Conservation (phyloP, 139 green algal genomes). For the Auxenochlorella pyrenoidosa region DNA sequence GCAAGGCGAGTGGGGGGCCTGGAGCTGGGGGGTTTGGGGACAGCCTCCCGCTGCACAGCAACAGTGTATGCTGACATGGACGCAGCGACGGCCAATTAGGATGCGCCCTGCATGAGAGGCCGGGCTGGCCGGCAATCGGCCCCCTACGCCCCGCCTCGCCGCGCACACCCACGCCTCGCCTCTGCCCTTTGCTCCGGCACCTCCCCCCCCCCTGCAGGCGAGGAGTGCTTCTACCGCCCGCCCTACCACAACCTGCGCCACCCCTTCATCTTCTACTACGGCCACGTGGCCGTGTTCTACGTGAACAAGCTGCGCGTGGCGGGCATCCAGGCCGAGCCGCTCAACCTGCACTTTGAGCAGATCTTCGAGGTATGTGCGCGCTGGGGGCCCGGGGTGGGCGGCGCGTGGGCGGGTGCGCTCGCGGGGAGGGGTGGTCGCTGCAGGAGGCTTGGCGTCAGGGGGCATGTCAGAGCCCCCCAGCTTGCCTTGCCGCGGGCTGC, state of each 20-base stretch:
- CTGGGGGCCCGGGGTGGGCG: too few species aligned
- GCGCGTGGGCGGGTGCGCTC: too few species aligned
- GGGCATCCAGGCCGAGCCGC: conserved; percentile 65
- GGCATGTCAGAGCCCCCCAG: background rate
- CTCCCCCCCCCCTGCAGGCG: conserved; percentile 50
- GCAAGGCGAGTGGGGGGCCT: background rate
- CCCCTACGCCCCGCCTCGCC: too few species aligned
- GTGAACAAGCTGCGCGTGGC: conserved; percentile 88
- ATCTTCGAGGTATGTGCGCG: conserved; percentile 65
- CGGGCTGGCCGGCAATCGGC: too few species aligned
- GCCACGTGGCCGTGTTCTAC: conserved; percentile 79
- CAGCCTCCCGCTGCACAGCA: background rate
- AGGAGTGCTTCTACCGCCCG: conserved; percentile 76
- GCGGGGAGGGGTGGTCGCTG: background rate
- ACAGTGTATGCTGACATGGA: too few species aligned
- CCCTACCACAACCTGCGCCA: conserved; percentile 87
- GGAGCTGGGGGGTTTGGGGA: background rate
- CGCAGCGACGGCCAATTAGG: too few species aligned
- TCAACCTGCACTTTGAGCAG: conserved; percentile 65
- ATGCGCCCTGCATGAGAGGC: too few species aligned
- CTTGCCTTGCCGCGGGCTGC: background rate
- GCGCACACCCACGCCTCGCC: too few species aligned
- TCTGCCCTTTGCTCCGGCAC: too few species aligned
- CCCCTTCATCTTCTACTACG: conserved; percentile 90
- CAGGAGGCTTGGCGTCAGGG: too few species aligned